These are phyloP conservation scores for Fusarium continuum DNA, from an alignment of 2,329 filamentous ascomycete species.

Conservation along the genomic window DNA sequence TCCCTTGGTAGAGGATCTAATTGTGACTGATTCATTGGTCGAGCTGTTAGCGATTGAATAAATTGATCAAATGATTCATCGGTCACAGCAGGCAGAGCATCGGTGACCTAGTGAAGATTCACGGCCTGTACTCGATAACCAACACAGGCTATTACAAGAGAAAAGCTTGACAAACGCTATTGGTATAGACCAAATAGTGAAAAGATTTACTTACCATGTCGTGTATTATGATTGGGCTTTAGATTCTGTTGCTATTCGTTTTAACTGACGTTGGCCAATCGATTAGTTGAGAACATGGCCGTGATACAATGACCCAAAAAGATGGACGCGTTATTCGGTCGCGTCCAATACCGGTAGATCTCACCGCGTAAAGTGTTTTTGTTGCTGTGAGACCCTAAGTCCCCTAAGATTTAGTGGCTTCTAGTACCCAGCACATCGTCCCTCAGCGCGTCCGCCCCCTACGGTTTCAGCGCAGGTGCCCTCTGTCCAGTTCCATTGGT, in stretches of 20 bases:
- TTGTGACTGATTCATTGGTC: constrained; percentile 77
- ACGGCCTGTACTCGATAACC: constrained; percentile 3
- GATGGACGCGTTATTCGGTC: constrained; percentile 36
- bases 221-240: constrained; percentile 4
- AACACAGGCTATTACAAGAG: not conserved
- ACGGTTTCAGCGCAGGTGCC: constrained; percentile 36
- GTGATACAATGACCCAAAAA: constrained; percentile 6
- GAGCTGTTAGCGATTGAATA: not conserved
- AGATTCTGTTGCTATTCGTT: constrained; percentile 19
- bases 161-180: not conserved
- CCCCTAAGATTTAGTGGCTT: no score
- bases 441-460: constrained; percentile 22
- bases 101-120: constrained; percentile 8
- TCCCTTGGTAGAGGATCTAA: constrained; percentile 84
- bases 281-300: constrained; percentile 26
- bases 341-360: no score
- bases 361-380: constrained; percentile 51
- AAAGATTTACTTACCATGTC: constrained; percentile 33
- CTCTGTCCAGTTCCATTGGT: constrained; percentile 34
- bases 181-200: not conserved
- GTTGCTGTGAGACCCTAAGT: constrained; percentile 31
- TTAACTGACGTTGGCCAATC: constrained; percentile 14
- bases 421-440: constrained; percentile 6
- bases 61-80: not conserved
- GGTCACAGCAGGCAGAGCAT: not conserved